phyloP scores from a whole-genome alignment of 1,284 basidiomycete species.

The Xerocomus amazonicus region DNA sequence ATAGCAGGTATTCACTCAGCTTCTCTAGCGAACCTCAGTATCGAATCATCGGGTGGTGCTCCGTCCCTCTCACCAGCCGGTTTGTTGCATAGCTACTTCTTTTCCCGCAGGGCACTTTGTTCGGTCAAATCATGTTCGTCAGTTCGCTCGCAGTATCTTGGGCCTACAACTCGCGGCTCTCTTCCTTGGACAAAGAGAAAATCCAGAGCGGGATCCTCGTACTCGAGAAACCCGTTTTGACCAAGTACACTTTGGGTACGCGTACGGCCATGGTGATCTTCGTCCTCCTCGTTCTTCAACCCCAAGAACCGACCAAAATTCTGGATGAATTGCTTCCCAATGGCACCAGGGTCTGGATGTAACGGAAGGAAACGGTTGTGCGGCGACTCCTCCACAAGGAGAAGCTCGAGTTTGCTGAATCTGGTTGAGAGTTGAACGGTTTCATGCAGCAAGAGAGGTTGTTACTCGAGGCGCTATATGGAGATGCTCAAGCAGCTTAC shows the following conservation, averaged over 20 bases:
- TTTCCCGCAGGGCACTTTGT: conserved; percentile 28
- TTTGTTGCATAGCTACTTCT: conserved; percentile 31
- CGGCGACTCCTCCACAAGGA: conserved; percentile 12
- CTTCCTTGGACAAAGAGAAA: conserved; percentile 25
- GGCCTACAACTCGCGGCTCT: conserved; percentile 25
- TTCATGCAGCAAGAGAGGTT: conserved; percentile 16
- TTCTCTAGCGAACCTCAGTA: conserved; percentile 23
- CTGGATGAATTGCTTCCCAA: conserved; percentile 29
- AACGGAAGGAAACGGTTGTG: conserved; percentile 23
- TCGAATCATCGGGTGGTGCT: conserved; percentile 26
- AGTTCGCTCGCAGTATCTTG: conserved; percentile 25
- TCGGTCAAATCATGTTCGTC: conserved; percentile 34
- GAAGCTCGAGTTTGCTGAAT: conserved; percentile 20
- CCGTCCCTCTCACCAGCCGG: conserved; percentile 27
- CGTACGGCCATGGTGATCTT: conserved; percentile 31
- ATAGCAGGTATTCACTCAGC: conserved; percentile 25
- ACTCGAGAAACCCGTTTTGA: conserved; percentile 18
- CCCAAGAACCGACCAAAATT: conserved; percentile 21
- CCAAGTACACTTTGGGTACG: conserved; percentile 28
- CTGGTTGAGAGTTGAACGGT: conserved; percentile 23
- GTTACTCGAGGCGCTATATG: conserved; percentile 21
- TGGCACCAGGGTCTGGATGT: conserved; percentile 31
- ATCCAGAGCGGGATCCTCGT: conserved; percentile 29
- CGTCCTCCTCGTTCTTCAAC: conserved; percentile 24
- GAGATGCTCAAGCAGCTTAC: conserved; percentile 22